Percentiles rank a stretch among this genome's conserved stretches.
Conservation (phyloP, 192 early-diverging fungal species). For the Lunasporangiospora selenospora region DNA sequence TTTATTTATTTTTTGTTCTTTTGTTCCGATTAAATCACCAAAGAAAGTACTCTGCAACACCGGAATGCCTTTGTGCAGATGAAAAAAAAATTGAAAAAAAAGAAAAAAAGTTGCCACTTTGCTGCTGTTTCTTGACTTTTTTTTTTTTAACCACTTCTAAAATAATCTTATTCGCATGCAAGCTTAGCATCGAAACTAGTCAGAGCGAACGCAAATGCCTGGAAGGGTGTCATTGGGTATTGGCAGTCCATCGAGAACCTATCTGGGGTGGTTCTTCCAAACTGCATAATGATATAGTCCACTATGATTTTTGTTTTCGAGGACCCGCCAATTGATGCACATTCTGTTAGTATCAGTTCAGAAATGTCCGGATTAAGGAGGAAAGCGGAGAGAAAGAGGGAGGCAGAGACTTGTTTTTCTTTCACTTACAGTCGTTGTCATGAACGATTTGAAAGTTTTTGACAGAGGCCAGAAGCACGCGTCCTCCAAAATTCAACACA, state of each 20-base stretch:
- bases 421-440: slow-evolving; percentile 80
- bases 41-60: too few relatives aligned
- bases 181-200: slow-evolving; percentile 92
- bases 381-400: too few relatives aligned
- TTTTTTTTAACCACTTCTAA: not conserved
- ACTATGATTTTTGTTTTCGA: too few relatives aligned
- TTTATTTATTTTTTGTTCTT: too few relatives aligned
- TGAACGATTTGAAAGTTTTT: slow-evolving; percentile 99
- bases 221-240: slow-evolving; percentile 88
- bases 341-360: too few relatives aligned
- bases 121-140: not conserved
- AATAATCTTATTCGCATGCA: slow-evolving; percentile 86
- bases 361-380: too few relatives aligned
- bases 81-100: not conserved
- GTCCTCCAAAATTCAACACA: slow-evolving; percentile 92
- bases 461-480: slow-evolving; percentile 88
- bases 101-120: not conserved
- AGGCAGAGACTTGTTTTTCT: too few relatives aligned
- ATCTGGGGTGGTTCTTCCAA: slow-evolving; percentile 79
- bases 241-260: slow-evolving; percentile 90
- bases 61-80: too few relatives aligned
- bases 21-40: too few relatives aligned
- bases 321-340: too few relatives aligned
- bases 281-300: slow-evolving; percentile 95
- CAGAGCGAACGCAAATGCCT: slow-evolving; percentile 90